A percentile compares a stretch with the other conserved stretches of the same genome.
These are phyloP conservation scores for Boletellus emodensis DNA, from an alignment of 768 basidiomycete species.

Conservation along the genomic window DNA sequence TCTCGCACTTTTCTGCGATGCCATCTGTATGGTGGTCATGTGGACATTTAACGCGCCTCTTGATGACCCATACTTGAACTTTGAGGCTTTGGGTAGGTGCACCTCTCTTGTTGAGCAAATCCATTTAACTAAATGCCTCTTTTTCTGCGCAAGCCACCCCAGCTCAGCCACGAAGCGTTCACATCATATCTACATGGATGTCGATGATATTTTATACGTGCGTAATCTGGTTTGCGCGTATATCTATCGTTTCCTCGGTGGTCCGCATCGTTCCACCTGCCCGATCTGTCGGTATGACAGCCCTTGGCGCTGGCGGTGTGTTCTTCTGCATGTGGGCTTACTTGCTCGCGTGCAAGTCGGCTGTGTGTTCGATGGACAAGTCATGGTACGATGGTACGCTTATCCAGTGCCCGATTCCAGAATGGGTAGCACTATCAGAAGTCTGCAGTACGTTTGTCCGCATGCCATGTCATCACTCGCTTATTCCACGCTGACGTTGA, in stretches of 20 bases:
- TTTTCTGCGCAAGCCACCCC: conserved; percentile 26
- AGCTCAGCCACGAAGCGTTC: conserved; percentile 13
- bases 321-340: conserved; percentile 20
- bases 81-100: conserved; percentile 11
- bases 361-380: conserved; percentile 38
- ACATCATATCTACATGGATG: conserved; percentile 21
- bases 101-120: neutral
- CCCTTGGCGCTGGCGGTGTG: conserved; percentile 1
- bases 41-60: conserved; percentile 26
- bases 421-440: conserved; percentile 49
- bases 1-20: conserved; percentile 11
- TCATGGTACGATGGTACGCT: conserved; percentile 36
- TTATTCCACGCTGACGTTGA: neutral
- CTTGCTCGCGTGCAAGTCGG: conserved; percentile 23
- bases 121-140: neutral
- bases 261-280: conserved; percentile 22
- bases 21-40: conserved; percentile 4
- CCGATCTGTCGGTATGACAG: neutral
- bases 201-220: conserved; percentile 20
- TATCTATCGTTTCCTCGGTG: conserved; percentile 25
- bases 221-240: conserved; percentile 25
- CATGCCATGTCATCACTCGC: too few species aligned
- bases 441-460: conserved; percentile 41
- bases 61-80: conserved; percentile 16
- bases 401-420: conserved; percentile 42